These are phyloP conservation scores for Penicillium angulare DNA, from an alignment of 495 filamentous ascomycete genomes.

Conservation along the genomic window DNA sequence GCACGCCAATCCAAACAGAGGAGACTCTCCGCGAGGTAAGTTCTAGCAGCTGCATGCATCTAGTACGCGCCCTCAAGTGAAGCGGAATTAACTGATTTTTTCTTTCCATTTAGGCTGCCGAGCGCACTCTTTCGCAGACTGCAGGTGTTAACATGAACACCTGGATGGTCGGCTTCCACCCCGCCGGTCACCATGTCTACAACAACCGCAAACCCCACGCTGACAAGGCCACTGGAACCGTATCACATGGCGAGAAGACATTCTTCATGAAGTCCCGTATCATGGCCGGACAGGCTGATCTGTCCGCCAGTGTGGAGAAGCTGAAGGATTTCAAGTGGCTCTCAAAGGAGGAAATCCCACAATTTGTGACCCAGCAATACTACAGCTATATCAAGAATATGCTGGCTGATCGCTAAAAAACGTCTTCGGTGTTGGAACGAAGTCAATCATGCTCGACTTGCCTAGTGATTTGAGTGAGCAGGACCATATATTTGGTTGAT, in stretches of 20 bases:
- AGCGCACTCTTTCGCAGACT: slow-evolving; percentile 69
- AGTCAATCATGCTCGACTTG: neutral
- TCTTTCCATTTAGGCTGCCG: slow-evolving; percentile 62
- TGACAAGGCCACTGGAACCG: slow-evolving; percentile 35
- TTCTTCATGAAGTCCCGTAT: slow-evolving; percentile 97
- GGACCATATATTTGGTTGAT: neutral
- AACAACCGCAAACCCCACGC: slow-evolving; percentile 37
- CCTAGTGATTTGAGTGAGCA: neutral
- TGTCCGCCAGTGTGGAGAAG: slow-evolving; percentile 67
- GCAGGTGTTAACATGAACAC: slow-evolving; percentile 97
- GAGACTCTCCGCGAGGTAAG: slow-evolving; percentile 82
- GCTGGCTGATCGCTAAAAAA: slow-evolving; percentile 66
- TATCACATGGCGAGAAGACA: slow-evolving; percentile 65
- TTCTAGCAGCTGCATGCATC: slow-evolving; percentile 11
- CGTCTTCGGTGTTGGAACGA: neutral
- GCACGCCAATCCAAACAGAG: slow-evolving; percentile 57
- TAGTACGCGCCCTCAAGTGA: neutral
- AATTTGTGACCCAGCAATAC: slow-evolving; percentile 60
- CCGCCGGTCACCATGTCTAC: slow-evolving; percentile 73
- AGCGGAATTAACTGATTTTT: slow-evolving; percentile 6
- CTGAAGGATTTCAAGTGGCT: slow-evolving; percentile 89
- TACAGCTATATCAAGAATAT: slow-evolving; percentile 75
- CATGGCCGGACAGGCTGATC: slow-evolving; percentile 90
- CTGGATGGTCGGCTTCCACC: slow-evolving; percentile 91
- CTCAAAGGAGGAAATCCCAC: slow-evolving; percentile 78